Evolutionary conservation across 2,329 filamentous ascomycete species (phyloP).

Genomic region (Myriangium duriaei): DNA sequence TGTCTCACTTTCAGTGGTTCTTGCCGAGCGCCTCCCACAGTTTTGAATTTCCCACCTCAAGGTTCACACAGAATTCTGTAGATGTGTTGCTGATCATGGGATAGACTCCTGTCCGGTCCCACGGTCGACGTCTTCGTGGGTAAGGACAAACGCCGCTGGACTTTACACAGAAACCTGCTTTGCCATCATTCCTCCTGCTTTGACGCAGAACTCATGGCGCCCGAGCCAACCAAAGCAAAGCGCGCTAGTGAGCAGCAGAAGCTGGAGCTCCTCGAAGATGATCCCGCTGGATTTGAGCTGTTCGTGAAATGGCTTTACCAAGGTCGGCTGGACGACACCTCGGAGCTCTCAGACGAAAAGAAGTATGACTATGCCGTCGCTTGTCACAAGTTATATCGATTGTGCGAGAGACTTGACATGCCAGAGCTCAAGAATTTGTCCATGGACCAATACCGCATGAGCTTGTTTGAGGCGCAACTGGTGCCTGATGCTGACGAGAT

Average conservation of each 20-base stretch:
- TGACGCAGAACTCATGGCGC: slow-evolving; percentile 23
- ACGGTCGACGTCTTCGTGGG: slow-evolving; percentile 42
- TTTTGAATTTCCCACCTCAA: background rate
- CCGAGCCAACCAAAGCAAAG: slow-evolving; percentile 25
- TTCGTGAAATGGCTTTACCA: slow-evolving; percentile 46
- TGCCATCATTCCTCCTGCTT: slow-evolving; percentile 40
- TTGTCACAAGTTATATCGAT: slow-evolving; percentile 40
- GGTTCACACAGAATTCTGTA: background rate
- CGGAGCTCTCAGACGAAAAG: slow-evolving; percentile 32
- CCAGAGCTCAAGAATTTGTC: slow-evolving; percentile 40
- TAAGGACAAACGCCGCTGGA: slow-evolving; percentile 35
- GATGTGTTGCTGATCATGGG: slow-evolving; percentile 13
- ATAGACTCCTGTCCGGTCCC: slow-evolving; percentile 41
- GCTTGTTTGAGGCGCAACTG: slow-evolving; percentile 36
- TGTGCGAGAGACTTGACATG: slow-evolving; percentile 41
- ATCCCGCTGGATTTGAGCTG: slow-evolving; percentile 40
- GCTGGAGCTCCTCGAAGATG: slow-evolving; percentile 37
- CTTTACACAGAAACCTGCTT: slow-evolving; percentile 40
- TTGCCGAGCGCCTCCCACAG: background rate
- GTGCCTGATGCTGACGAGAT: slow-evolving; percentile 44
- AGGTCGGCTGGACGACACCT: slow-evolving; percentile 39
- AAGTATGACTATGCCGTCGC: slow-evolving; percentile 43
- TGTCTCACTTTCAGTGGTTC: slow-evolving; percentile 21
- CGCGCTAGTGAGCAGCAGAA: slow-evolving; percentile 25
- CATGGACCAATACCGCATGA: slow-evolving; percentile 42